Evolutionary conservation across 306 rosid species (phyloP).

Genomic region (Prunus padus): DNA sequence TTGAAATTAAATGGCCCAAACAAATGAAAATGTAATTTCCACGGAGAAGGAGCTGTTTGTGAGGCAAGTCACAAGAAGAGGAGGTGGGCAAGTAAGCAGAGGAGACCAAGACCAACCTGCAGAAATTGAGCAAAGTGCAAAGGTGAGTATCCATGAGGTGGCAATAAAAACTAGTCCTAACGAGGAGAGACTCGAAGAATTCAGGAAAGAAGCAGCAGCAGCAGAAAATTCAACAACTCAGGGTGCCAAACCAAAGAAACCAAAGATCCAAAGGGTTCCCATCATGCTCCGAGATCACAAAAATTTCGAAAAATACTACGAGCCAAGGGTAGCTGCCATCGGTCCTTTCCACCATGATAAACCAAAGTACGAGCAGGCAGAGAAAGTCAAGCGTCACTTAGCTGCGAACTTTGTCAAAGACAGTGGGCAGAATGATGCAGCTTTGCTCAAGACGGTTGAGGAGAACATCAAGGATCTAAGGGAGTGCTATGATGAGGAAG

Average conservation of each 20-base stretch:
- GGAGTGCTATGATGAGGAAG: background rate
- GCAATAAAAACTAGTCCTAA: background rate
- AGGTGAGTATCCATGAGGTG: background rate
- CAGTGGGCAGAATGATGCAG: accelerated
- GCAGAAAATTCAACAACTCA: no score
- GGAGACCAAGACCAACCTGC: background rate
- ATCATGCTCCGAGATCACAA: background rate
- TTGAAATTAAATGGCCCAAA: background rate
- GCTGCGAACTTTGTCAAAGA: background rate
- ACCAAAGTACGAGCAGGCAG: background rate
- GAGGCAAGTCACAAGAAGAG: background rate
- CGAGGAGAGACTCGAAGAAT: background rate
- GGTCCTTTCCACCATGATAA: conserved; percentile 29
- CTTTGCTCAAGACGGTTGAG: background rate
- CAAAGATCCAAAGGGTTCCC: conserved; percentile 12
- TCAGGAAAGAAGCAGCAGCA: background rate
- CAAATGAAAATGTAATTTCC: no score
- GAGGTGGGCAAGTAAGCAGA: background rate
- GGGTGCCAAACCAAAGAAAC: background rate
- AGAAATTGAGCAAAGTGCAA: background rate
- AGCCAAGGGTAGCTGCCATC: conserved; percentile 12
- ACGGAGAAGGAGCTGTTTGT: no score
- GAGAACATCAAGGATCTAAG: background rate
- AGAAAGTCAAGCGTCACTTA: background rate
- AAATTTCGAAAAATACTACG: background rate